phyloP scores from a whole-genome alignment of 1,284 basidiomycete genomes.

The Ceratobasidium theobromae region DNA sequence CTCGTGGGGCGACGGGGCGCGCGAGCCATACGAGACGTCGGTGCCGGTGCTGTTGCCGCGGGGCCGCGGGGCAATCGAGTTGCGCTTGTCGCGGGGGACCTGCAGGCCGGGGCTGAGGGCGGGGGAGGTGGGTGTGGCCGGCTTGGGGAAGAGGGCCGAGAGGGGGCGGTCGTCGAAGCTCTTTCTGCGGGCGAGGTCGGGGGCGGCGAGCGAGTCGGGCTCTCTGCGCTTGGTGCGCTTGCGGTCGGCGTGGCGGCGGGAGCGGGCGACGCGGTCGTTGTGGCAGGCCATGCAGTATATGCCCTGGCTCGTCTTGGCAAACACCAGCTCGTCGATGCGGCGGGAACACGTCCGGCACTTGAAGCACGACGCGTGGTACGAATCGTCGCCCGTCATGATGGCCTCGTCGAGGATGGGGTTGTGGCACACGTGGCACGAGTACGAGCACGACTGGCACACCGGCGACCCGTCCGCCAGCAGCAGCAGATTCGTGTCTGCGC shows the following conservation, averaged over 20 bases:
- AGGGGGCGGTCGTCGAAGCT: conserved; percentile 55
- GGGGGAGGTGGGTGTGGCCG: not conserved
- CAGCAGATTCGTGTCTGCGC: conserved; percentile 91
- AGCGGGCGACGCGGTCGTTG: conserved; percentile 92
- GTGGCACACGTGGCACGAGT: conserved; percentile 91
- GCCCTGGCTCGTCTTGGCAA: conserved; percentile 96
- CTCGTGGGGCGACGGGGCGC: conserved; percentile 23
- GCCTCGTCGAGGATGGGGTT: conserved; percentile 93
- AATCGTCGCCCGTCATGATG: conserved; percentile 98
- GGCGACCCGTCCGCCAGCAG: conserved; percentile 95
- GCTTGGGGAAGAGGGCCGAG: not conserved
- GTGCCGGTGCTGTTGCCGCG: not conserved
- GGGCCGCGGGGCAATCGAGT: conserved; percentile 40
- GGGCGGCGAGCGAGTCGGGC: conserved; percentile 1
- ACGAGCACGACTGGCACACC: conserved; percentile 95
- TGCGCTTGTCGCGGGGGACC: conserved; percentile 44
- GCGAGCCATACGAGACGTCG: too few species aligned
- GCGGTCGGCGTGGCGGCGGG: conserved; percentile 82
- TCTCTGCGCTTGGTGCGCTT: conserved; percentile 45
- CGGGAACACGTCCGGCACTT: conserved; percentile 94
- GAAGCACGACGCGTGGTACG: conserved; percentile 98
- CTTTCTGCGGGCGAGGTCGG: conserved; percentile 46
- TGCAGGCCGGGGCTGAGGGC: not conserved
- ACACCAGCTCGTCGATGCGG: conserved; percentile 96
- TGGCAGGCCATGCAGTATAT: conserved; percentile 99